A percentile compares a stretch with the other conserved stretches of the same genome.
Conservation (phyloP, 2,329 filamentous ascomycete genomes). For the Boeremia lycopersici region DNA sequence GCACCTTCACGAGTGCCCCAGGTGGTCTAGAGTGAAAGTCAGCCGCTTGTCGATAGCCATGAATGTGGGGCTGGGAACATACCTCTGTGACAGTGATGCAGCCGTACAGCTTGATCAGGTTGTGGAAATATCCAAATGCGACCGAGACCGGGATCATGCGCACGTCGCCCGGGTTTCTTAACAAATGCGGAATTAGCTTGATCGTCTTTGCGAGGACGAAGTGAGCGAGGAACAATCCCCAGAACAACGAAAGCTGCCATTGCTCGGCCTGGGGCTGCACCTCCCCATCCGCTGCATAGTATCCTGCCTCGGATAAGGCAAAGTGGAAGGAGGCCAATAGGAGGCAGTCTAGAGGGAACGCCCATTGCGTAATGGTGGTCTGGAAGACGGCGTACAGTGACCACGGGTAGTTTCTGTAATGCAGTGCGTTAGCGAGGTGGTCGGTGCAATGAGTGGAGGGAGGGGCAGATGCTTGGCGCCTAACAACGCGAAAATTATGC, state of each 20-base stretch:
- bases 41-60: conserved; percentile 28
- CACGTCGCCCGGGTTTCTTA: conserved; percentile 81
- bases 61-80: conserved; percentile 33
- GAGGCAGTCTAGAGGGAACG: conserved; percentile 74
- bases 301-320: conserved; percentile 40
- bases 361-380: conserved; percentile 89
- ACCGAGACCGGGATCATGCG: conserved; percentile 83
- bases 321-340: conserved; percentile 41
- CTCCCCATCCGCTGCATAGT: conserved; percentile 29
- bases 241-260: conserved; percentile 37
- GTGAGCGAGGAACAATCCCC: conserved; percentile 47
- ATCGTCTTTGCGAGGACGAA: conserved; percentile 84
- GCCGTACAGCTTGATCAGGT: conserved; percentile 89
- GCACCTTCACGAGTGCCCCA: conserved; percentile 95
- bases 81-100: conserved; percentile 68
- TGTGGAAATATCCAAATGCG: conserved; percentile 90
- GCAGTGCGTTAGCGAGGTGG: conserved; percentile 35
- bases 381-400: conserved; percentile 91
- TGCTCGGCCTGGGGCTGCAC: conserved; percentile 21
- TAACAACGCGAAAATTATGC: conserved; percentile 31
- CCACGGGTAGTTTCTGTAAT: conserved; percentile 81
- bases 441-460: conserved; percentile 25
- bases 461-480: conserved; percentile 40
- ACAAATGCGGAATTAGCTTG: conserved; percentile 86
- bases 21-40: conserved; percentile 69